These are phyloP conservation scores for Clonostachys byssicola DNA, from an alignment of 2,329 filamentous ascomycete species.

Conservation along the genomic window DNA sequence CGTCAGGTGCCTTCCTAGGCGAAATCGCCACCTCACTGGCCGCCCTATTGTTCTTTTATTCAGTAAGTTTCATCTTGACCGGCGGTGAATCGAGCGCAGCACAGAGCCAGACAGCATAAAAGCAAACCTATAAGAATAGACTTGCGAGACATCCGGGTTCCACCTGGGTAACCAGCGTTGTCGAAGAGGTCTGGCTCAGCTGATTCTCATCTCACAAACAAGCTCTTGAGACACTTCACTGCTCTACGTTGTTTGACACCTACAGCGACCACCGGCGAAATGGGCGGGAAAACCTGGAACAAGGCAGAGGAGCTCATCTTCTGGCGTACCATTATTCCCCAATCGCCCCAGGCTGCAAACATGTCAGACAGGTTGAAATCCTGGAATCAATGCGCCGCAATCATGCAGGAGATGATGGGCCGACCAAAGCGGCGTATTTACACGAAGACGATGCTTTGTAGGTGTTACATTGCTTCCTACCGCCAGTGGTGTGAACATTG, in stretches of 20 bases:
- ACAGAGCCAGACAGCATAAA: too few relatives aligned
- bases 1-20: neutral
- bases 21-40: neutral
- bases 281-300: slow-evolving; percentile 49
- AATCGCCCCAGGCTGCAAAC: slow-evolving; percentile 24
- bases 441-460: slow-evolving; percentile 32
- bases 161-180: too few relatives aligned
- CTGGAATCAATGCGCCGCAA: slow-evolving; percentile 29
- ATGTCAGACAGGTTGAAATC: slow-evolving; percentile 10
- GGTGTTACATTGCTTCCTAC: slow-evolving; percentile 11
- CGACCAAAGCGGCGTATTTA: slow-evolving; percentile 28
- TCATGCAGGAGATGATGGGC: slow-evolving; percentile 32
- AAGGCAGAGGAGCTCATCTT: slow-evolving; percentile 41
- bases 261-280: slow-evolving; percentile 40
- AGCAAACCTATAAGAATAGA: too few relatives aligned
- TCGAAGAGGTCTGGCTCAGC: too few relatives aligned
- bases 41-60: too few relatives aligned
- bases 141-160: too few relatives aligned
- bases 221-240: neutral
- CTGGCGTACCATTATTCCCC: slow-evolving; percentile 34
- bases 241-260: neutral
- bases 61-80: too few relatives aligned
- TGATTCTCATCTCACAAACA: too few relatives aligned
- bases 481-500: neutral
- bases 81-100: too few relatives aligned